Conservation (phyloP, 2,329 filamentous ascomycete genomes). For the Scytalidium sp. region DNA sequence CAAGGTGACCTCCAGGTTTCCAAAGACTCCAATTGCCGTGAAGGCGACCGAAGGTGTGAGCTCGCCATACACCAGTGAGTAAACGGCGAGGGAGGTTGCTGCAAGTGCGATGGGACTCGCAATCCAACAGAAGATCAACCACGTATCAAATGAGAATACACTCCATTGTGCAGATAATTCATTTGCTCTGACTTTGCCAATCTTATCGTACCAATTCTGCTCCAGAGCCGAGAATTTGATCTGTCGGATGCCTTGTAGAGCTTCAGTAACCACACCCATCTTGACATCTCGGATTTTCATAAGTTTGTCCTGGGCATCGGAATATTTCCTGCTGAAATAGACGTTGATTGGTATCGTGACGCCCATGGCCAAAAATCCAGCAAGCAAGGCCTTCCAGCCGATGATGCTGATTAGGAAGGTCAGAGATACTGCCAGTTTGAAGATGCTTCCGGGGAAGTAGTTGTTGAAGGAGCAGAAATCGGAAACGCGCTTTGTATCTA, state of each 20-base stretch:
- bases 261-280: conserved; percentile 72
- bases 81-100: conserved; percentile 66
- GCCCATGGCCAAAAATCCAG: conserved; percentile 62
- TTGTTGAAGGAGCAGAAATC: conserved; percentile 67
- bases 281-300: conserved; percentile 78
- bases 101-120: conserved; percentile 71
- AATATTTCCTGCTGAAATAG: conserved; percentile 62
- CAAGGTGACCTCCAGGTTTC: conserved; percentile 68
- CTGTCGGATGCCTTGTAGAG: conserved; percentile 74
- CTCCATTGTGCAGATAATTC: conserved; percentile 67
- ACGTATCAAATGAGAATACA: conserved; percentile 61
- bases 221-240: conserved; percentile 83
- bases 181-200: conserved; percentile 59
- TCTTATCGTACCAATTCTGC: conserved; percentile 69
- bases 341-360: conserved; percentile 68
- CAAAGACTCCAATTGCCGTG: conserved; percentile 73
- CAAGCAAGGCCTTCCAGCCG: conserved; percentile 66
- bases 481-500: conserved; percentile 67
- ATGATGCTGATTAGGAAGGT: conserved; percentile 65
- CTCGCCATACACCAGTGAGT: conserved; percentile 59
- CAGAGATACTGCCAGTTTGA: conserved; percentile 64
- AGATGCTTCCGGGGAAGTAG: conserved; percentile 58
- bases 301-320: conserved; percentile 61
- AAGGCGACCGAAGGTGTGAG: conserved; percentile 74
- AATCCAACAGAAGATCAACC: conserved; percentile 67